phyloP scores from a whole-genome alignment of 306 rosid genomes.

The Medicago arabica region DNA sequence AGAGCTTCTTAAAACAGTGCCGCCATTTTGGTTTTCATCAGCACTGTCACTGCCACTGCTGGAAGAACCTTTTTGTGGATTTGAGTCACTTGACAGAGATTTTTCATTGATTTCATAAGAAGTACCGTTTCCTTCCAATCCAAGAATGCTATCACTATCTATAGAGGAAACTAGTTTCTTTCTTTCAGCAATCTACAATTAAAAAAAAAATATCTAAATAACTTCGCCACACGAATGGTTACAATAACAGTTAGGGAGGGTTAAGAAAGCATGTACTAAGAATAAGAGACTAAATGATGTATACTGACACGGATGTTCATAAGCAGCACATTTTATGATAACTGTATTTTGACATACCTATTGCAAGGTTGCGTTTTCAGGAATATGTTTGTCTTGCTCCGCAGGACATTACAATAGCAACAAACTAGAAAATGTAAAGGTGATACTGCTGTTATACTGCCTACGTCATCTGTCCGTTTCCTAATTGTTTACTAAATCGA shows the following conservation, averaged over 20 bases:
- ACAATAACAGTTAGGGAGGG: background rate
- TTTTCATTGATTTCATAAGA: slow-evolving; percentile 50
- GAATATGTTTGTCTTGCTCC: slow-evolving; percentile 2
- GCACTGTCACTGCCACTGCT: slow-evolving; percentile 25
- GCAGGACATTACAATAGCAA: slow-evolving; percentile 3
- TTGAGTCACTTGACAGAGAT: slow-evolving; percentile 39
- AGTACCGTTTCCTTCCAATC: slow-evolving; percentile 48
- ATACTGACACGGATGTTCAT: too few species aligned
- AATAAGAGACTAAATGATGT: too few species aligned
- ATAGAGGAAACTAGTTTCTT: slow-evolving; percentile 71
- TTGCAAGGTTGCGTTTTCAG: background rate
- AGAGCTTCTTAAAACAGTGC: slow-evolving; percentile 45
- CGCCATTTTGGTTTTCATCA: slow-evolving; percentile 47
- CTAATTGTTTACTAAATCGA: too few species aligned
- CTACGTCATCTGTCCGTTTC: too few species aligned
- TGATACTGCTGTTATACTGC: too few species aligned
- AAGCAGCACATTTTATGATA: slow-evolving; percentile 10
- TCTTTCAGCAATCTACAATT: slow-evolving; percentile 82
- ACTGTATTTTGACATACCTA: background rate
- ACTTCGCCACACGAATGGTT: slow-evolving; percentile 26
- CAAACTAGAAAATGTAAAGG: slow-evolving; percentile 9
- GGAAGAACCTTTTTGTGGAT: slow-evolving; percentile 39
- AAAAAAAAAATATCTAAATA: slow-evolving; percentile 27
- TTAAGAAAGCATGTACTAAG: slow-evolving; percentile 10
- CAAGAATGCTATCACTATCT: slow-evolving; percentile 46